Evolutionary conservation across 192 early-diverging fungal genomes (phyloP), one percentile per base, ranked within the genome.

Genomic region (Coemansia sp.): DNA sequence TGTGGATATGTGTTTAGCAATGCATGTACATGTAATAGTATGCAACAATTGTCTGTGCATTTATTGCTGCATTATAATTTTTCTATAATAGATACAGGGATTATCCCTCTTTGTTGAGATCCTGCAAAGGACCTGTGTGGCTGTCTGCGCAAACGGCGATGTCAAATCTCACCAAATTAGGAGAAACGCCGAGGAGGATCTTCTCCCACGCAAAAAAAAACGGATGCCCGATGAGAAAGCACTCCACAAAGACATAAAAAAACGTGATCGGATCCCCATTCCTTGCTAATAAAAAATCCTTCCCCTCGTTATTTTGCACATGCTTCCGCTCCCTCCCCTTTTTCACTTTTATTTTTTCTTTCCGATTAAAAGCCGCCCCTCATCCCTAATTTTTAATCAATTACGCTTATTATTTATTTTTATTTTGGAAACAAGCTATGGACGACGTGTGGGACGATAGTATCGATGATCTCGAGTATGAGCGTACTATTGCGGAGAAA

Each of bases 401-500:
- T 24, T 24, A 12, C 22, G 9, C 22, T 16, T 31, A 12, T 33
- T 24, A 24, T n/a, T 24, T 24, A 1, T 34, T 15, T 44, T 43
- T 38, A n/a, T 67, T 67, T 27, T 36, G 31, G 13, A 18, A 58
- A 22, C 27, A 52, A 40, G 8, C 5, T 40, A 65, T 73, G 65
- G 66, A 41, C 40, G 55, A 58, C 55, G 55, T 58, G 27, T 58
- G 55, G 55, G 29, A 58, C 29, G 55, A 58, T 16, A 64, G 58
- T n/a, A 55, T 24, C 39, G 33, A 36, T 18, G 66, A 77, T 33
- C 20, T 64, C 6, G 65, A 20, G 10, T 64, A 38, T 40, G 80
- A 83, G 44, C 79, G 73, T 52, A 44, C 29, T 9, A 58, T 83
- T 13, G 66, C 72, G 0, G 65, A 64, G 1, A 66, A 69, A 11